A percentile compares a stretch with the other conserved stretches of the same genome.
Conservation (phyloP, 2,329 filamentous ascomycete genomes). For the Botrytis galanthina region DNA sequence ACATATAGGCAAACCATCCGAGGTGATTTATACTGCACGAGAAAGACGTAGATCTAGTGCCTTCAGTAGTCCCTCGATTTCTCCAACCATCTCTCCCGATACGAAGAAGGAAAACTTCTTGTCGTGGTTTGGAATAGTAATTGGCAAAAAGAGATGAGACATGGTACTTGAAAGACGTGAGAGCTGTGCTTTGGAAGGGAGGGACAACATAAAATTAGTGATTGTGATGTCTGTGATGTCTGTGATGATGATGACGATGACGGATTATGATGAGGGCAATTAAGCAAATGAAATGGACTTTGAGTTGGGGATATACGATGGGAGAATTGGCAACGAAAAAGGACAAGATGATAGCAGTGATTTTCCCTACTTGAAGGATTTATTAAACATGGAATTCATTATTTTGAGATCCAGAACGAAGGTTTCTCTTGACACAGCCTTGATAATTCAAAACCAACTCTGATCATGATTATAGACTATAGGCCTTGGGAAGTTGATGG, state of each 20-base stretch:
- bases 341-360: background rate
- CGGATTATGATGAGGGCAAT: background rate
- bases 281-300: background rate
- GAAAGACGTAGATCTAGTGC: conserved; percentile 29
- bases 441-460: background rate
- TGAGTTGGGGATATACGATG: background rate
- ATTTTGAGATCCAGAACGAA: background rate
- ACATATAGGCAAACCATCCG: conserved; percentile 34
- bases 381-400: background rate
- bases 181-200: background rate
- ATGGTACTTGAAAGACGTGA: background rate
- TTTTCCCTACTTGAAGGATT: background rate
- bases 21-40: conserved; percentile 31
- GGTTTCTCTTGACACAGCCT: background rate
- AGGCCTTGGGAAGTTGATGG: too few species aligned
- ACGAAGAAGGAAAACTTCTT: conserved; percentile 22
- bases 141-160: background rate
- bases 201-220: background rate
- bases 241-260: background rate
- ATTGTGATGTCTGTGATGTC: background rate
- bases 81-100: conserved; percentile 24
- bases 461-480: background rate
- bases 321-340: background rate
- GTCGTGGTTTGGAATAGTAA: conserved; percentile 14
- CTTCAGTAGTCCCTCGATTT: conserved; percentile 22